phyloP scores from a whole-genome alignment of 2,329 filamentous ascomycete species.

The Bertia moriformis region DNA sequence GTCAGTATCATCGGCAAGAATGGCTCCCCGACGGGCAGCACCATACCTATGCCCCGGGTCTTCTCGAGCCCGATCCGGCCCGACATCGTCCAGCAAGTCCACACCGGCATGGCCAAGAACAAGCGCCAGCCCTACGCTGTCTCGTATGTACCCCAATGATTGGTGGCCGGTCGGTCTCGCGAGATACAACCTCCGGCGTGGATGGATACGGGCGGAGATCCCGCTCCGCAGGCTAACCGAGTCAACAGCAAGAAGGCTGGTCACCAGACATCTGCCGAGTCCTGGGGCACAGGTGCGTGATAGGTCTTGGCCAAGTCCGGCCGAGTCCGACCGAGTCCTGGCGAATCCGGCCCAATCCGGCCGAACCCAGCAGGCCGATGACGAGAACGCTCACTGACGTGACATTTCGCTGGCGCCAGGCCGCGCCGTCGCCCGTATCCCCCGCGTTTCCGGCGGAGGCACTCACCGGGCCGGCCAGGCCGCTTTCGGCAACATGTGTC shows the following conservation, averaged over 20 bases:
- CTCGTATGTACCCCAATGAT: too few species aligned
- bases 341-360: too few species aligned
- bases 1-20: slow-evolving; percentile 95
- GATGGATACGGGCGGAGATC: too few species aligned
- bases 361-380: too few species aligned
- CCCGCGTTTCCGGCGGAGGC: slow-evolving; percentile 99
- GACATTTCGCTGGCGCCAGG: slow-evolving; percentile 49
- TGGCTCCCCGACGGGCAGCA: slow-evolving; percentile 79
- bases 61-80: slow-evolving; percentile 95
- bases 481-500: slow-evolving; percentile 99
- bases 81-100: slow-evolving; percentile 97
- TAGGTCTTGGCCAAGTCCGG: too few species aligned
- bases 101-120: slow-evolving; percentile 99
- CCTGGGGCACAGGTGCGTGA: slow-evolving; percentile 97
- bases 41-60: slow-evolving; percentile 86
- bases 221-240: too few species aligned
- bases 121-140: slow-evolving; percentile 98
- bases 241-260: slow-evolving; percentile 99
- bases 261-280: slow-evolving; percentile 99
- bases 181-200: too few species aligned
- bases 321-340: too few species aligned
- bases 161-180: too few species aligned
- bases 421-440: slow-evolving; percentile 99
- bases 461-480: slow-evolving; percentile 99
- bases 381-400: too few species aligned